Percentiles rank a stretch among this genome's conserved stretches.
phyloP scores from a whole-genome alignment of 371 early-diverging fungal genomes.

The Coemansia sp. region DNA sequence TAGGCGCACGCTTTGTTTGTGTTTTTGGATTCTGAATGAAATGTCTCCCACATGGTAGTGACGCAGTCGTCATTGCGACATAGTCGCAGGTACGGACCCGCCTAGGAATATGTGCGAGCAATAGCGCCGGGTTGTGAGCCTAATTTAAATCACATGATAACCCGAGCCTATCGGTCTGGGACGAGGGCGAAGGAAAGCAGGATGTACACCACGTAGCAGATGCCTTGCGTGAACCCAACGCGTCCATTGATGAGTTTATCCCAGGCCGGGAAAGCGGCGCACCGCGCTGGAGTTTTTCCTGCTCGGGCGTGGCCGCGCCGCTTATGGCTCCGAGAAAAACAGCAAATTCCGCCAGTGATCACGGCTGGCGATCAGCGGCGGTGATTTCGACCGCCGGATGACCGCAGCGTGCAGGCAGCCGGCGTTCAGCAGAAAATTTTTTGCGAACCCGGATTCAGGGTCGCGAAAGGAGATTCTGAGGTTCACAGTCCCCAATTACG shows the following conservation, averaged over 20 bases:
- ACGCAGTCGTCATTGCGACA: slow-evolving; percentile 43
- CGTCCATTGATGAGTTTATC: neutral
- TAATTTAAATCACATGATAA: slow-evolving; percentile 7
- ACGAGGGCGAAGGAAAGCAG: slow-evolving; percentile 17
- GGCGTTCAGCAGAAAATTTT: too few relatives aligned
- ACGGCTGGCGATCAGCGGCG: too few relatives aligned
- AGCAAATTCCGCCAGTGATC: too few relatives aligned
- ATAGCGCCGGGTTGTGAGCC: slow-evolving; percentile 32
- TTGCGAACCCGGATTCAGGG: too few relatives aligned
- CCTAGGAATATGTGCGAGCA: slow-evolving; percentile 48
- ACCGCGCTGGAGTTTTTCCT: neutral
- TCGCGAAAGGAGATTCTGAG: too few relatives aligned
- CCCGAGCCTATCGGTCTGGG: slow-evolving; percentile 41
- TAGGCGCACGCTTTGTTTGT: neutral
- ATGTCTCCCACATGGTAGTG: slow-evolving; percentile 44
- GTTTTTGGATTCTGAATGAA: neutral
- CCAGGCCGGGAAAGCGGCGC: neutral
- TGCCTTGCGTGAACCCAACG: slow-evolving; percentile 16
- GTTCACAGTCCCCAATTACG: neutral
- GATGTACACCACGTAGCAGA: slow-evolving; percentile 2
- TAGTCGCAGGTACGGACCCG: slow-evolving; percentile 36
- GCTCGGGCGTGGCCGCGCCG: too few relatives aligned
- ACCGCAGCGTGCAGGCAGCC: too few relatives aligned
- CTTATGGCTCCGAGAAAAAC: too few relatives aligned
- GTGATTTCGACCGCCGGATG: too few relatives aligned